Conservation (phyloP, 495 filamentous ascomycete species). For the Hypoxylon lenormandii region DNA sequence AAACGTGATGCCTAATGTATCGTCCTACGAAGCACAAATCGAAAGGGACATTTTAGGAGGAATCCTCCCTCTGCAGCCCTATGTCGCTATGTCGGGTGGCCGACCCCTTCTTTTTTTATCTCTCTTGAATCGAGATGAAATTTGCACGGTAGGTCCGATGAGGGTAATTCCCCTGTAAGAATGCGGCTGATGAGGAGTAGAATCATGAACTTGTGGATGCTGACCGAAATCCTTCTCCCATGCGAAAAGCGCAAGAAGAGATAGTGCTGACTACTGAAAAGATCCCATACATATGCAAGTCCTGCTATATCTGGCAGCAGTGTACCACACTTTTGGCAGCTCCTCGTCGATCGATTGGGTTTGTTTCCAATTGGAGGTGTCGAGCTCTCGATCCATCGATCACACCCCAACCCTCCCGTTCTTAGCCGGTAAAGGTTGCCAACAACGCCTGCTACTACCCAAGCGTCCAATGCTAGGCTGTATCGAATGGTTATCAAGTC, state of each 20-base stretch:
- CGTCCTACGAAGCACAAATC: no score
- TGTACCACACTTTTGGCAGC: not conserved
- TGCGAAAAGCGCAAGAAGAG: no score
- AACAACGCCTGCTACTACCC: not conserved
- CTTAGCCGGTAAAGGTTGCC: not conserved
- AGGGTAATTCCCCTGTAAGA: not conserved
- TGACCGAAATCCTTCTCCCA: not conserved
- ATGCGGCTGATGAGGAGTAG: not conserved
- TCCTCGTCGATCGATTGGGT: not conserved
- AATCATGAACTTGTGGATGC: not conserved
- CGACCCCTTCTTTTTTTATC: no score
- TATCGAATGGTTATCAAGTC: not conserved
- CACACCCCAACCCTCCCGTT: not conserved
- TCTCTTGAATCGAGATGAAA: not conserved
- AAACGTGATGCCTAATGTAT: no score
- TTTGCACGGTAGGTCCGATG: not conserved
- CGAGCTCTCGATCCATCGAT: not conserved
- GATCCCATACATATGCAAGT: not conserved
- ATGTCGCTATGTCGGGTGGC: no score
- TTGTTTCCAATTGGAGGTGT: not conserved
- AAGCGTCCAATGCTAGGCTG: not conserved
- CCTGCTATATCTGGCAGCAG: not conserved
- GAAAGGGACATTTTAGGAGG: no score
- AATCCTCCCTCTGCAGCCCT: no score
- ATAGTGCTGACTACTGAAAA: conserved; percentile 3